Evolutionary conservation across 2,329 filamentous ascomycete genomes (phyloP).

Genomic region (Monilinia fructigena): DNA sequence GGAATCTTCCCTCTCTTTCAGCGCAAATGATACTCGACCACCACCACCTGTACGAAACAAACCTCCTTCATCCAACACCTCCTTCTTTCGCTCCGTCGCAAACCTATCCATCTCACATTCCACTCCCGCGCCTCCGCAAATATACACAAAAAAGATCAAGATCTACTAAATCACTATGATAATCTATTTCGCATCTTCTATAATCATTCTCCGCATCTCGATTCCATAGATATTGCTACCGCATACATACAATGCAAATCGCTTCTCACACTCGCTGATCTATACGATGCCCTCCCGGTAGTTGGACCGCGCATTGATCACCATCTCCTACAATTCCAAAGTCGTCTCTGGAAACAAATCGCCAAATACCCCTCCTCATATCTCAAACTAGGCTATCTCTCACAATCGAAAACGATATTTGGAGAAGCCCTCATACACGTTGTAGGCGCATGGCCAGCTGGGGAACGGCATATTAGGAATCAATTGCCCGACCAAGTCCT

Average conservation of each 20-base stretch:
- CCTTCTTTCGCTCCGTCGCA: conserved; percentile 85
- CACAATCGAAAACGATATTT: conserved; percentile 79
- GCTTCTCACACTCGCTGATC: conserved; percentile 82
- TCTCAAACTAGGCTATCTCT: conserved; percentile 82
- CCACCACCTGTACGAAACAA: conserved; percentile 58
- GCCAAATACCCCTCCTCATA: conserved; percentile 94
- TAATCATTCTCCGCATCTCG: conserved; percentile 80
- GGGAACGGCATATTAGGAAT: conserved; percentile 70
- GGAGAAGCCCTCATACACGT: conserved; percentile 89
- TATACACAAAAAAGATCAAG: conserved; percentile 64
- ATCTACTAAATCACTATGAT: conserved; percentile 87
- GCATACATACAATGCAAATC: conserved; percentile 94
- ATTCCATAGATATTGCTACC: conserved; percentile 83
- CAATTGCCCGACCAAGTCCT: conserved; percentile 73
- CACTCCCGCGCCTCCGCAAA: conserved; percentile 46
- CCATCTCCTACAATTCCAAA: conserved; percentile 88
- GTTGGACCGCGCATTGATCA: conserved; percentile 90
- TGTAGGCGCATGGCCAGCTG: conserved; percentile 88
- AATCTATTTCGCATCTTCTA: conserved; percentile 96
- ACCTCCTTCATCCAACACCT: conserved; percentile 58
- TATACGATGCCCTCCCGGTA: conserved; percentile 86
- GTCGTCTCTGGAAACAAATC: conserved; percentile 90
- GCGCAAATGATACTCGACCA: conserved; percentile 47
- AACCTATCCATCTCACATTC: conserved; percentile 62
- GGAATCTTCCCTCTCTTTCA: conserved; percentile 50